Conservation (phyloP, 345 rosid species). For the Turnera subulata region DNA sequence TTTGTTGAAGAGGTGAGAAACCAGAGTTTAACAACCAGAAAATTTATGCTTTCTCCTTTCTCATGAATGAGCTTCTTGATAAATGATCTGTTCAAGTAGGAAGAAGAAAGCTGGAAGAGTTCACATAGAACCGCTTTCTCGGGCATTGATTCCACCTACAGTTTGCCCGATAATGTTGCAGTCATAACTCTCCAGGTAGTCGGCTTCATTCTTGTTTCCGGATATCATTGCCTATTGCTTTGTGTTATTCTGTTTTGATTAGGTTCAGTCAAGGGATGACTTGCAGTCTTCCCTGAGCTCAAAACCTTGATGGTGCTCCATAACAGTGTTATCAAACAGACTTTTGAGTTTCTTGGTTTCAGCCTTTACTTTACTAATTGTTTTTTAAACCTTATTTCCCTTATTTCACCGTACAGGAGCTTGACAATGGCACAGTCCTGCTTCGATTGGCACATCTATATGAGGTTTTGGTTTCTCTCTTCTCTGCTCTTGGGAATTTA, state of each 20-base stretch:
- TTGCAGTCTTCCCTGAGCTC: no score
- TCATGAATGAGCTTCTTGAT: constrained; percentile 12
- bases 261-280: no score
- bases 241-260: no score
- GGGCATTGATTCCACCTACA: constrained; percentile 69
- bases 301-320: no score
- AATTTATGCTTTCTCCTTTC: background rate
- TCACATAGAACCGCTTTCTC: constrained; percentile 63
- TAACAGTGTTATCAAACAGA: background rate
- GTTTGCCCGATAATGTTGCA: constrained; percentile 79
- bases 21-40: background rate
- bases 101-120: constrained; percentile 49
- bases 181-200: constrained; percentile 78
- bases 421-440: constrained; percentile 68
- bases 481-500: no score
- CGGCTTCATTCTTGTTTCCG: background rate
- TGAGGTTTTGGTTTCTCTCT: constrained; percentile 48
- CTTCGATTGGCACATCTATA: constrained; percentile 86
- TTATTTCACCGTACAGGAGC: constrained; percentile 46
- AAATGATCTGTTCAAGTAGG: constrained; percentile 36
- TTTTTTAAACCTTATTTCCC: background rate
- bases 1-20: constrained; percentile 67
- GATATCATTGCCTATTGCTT: no score
- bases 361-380: background rate
- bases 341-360: constrained; percentile 2